Evolutionary conservation across 2,329 filamentous ascomycete species (phyloP), one percentile per base, ranked within the genome.

Genomic region (Penicillium sp.): DNA sequence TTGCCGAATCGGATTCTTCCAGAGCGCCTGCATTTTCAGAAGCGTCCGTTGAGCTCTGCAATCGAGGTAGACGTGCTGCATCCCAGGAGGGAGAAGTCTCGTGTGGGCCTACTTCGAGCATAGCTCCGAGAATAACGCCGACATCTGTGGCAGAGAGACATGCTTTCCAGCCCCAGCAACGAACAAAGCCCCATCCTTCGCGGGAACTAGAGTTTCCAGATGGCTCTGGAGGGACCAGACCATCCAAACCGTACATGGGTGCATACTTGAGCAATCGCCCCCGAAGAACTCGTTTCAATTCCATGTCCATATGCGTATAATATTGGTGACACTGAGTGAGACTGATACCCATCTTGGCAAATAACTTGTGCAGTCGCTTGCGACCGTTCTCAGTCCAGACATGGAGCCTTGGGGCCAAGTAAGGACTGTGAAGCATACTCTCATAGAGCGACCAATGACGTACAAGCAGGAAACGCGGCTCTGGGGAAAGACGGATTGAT

Each of bases 231-330:
- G 93, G 93, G 0, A 99, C 92, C 69, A 99, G 87, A 51, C 93
- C 95, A 63, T 98, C 93, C 1, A 99, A 83, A 27, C 96, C 95
- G 74, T 98, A 99, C 59, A 96, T 83, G 1, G 92, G 92, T 0
- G 93, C 93, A 71, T 96, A 98, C 68, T 93, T 93, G 21, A 97
- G 82, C 1, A 99, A 82, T 58, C 96, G 91, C 48, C 91, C 86
- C 43, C 93, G 87, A 29, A 98, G 78, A 29, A 91, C 91, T 5
- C 91, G 88, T 77, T 98, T 99, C 33, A 99, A 80, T 75, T 96
- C 88, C 87, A 97, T 96, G 75, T 98, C 93, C 93, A 99, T 98
- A 74, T 99, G 95, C 0, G 92, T 92, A 72, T 98, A 99, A 71
- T 88, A 93, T 75, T 98, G 95, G 68, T 92, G 93, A 77, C 93